Conservation (phyloP, 306 rosid genomes). For the Cicer yamashitae region DNA sequence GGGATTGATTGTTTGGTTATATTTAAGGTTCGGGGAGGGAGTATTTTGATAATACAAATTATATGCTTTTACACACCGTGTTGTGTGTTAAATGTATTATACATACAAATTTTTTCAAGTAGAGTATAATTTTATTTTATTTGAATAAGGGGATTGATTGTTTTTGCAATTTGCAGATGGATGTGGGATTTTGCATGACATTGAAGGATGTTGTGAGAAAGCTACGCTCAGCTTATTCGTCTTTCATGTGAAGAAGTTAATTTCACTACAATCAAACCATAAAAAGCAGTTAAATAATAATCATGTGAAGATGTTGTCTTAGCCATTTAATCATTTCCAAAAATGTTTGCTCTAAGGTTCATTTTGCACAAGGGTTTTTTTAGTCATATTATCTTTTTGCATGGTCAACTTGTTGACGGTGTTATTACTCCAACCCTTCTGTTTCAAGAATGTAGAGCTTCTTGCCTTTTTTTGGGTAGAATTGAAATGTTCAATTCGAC, state of each 20-base stretch:
- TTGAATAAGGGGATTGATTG: background rate
- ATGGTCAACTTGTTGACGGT: conserved; percentile 58
- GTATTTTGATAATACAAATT: background rate
- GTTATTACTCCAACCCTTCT: conserved; percentile 51
- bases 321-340: conserved; percentile 35
- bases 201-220: conserved; percentile 73
- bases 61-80: background rate
- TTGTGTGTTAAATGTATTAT: too few species aligned
- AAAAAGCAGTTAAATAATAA: conserved; percentile 29
- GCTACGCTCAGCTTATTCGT: conserved; percentile 61
- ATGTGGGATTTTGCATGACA: conserved; percentile 66
- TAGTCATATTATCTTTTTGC: conserved; percentile 49
- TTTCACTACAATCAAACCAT: background rate
- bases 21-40: too few species aligned
- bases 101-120: too few species aligned
- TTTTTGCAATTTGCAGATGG: conserved; percentile 69
- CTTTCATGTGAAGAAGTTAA: conserved; percentile 55
- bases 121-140: background rate
- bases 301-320: conserved; percentile 48
- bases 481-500: conserved; percentile 44
- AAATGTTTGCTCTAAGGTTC: conserved; percentile 59
- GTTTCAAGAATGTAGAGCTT: conserved; percentile 41
- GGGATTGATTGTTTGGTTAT: background rate
- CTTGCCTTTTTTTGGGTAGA: background rate
- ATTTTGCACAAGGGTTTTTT: conserved; percentile 66